Percentiles rank a stretch among this genome's conserved stretches.
Evolutionary conservation across 2,329 filamentous ascomycete species (phyloP).

Genomic region (Eutypella sp.): DNA sequence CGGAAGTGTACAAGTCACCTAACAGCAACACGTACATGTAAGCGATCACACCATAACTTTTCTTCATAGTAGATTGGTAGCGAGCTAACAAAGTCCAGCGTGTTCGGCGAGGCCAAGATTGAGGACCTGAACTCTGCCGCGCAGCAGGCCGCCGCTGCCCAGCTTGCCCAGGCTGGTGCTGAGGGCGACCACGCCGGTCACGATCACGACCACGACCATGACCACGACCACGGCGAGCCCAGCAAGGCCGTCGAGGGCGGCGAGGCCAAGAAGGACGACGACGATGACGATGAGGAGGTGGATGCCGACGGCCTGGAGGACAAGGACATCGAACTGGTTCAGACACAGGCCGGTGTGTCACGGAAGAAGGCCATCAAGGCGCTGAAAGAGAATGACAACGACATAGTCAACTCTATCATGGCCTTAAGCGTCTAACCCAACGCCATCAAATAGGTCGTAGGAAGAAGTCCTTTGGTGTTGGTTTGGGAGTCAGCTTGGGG

Average conservation of each 20-base stretch:
- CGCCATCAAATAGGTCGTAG: background rate
- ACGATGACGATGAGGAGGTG: conserved; percentile 92
- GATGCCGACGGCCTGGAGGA: conserved; percentile 92
- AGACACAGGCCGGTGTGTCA: conserved; percentile 94
- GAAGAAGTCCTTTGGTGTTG: no score
- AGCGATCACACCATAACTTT: conserved; percentile 33
- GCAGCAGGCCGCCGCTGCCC: conserved; percentile 91
- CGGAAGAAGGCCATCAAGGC: conserved; percentile 99
- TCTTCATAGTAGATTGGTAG: background rate
- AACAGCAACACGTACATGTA: conserved; percentile 99
- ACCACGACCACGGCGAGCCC: conserved; percentile 67
- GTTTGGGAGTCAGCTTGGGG: no score
- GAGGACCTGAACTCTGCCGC: conserved; percentile 99
- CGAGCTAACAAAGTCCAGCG: conserved; percentile 47
- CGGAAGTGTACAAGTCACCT: conserved; percentile 98
- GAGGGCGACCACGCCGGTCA: conserved; percentile 53
- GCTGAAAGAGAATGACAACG: conserved; percentile 97
- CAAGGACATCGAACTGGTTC: conserved; percentile 99
- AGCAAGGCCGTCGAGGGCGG: conserved; percentile 56
- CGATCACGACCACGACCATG: conserved; percentile 70
- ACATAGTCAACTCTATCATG: conserved; percentile 99
- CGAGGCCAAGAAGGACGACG: conserved; percentile 71
- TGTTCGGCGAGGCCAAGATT: conserved; percentile 99
- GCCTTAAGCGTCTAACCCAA: conserved; percentile 71
- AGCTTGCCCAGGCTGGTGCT: conserved; percentile 75